These are phyloP conservation scores for Penicillium pancosmium DNA, from an alignment of 495 filamentous ascomycete species.

Conservation along the genomic window DNA sequence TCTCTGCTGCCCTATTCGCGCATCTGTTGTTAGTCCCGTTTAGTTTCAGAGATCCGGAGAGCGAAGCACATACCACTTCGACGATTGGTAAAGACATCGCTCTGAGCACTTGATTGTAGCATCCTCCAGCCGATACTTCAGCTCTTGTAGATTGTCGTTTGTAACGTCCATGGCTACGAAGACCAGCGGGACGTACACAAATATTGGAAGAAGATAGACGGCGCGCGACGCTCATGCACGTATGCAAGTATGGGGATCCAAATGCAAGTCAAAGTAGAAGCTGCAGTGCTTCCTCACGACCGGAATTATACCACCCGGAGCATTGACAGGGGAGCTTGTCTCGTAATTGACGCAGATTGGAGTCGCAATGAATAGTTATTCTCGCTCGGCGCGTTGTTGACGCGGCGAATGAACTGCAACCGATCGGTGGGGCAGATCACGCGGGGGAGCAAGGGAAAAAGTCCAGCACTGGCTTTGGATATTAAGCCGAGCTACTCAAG, in stretches of 20 bases:
- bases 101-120: conserved; percentile 91
- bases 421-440: conserved; percentile 16
- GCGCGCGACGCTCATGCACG: background rate
- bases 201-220: background rate
- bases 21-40: conserved; percentile 7
- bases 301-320: background rate
- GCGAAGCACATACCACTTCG: conserved; percentile 78
- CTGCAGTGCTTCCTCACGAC: background rate
- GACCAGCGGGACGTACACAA: background rate
- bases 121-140: conserved; percentile 71
- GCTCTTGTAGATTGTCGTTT: conserved; percentile 46
- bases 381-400: conserved; percentile 16
- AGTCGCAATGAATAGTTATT: conserved; percentile 8
- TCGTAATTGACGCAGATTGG: background rate
- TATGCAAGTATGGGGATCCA: background rate
- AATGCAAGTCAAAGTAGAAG: background rate
- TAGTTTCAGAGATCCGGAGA: background rate
- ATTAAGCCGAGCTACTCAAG: background rate
- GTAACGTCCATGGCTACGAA: conserved; percentile 42
- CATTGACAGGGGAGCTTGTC: background rate
- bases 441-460: background rate
- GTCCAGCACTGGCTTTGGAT: background rate
- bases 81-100: conserved; percentile 90
- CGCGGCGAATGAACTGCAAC: conserved; percentile 7
- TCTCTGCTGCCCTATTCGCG: conserved; percentile 83